phyloP scores from a whole-genome alignment of 164 flowering plant species.

The Chimonanthus salicifolius region DNA sequence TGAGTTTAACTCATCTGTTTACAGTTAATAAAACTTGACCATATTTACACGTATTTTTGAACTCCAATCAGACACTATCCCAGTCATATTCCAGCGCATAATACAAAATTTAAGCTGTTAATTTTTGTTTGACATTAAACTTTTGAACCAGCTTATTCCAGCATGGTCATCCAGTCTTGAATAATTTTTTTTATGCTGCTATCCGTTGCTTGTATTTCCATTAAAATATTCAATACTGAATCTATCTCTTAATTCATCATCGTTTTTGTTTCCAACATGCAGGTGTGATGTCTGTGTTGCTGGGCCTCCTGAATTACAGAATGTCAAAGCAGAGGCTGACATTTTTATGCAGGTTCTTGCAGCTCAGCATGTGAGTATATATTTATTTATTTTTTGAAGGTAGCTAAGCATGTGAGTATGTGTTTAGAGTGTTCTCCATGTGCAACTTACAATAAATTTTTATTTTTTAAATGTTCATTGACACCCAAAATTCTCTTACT shows the following conservation, averaged over 20 bases:
- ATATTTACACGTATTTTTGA: no score
- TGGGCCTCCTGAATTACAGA: constrained; percentile 63
- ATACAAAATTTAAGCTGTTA: background rate
- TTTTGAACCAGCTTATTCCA: background rate
- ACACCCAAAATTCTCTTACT: background rate
- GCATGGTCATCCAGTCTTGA: background rate
- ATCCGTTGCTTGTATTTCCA: no score
- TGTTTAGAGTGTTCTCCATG: background rate
- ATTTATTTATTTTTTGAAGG: constrained; percentile 1
- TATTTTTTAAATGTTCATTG: background rate
- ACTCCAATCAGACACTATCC: background rate
- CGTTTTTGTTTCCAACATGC: constrained; percentile 1
- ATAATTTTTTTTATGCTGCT: no score
- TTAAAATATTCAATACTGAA: no score
- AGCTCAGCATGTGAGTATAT: constrained; percentile 43
- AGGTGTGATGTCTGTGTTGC: constrained; percentile 84
- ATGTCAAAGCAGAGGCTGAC: constrained; percentile 58
- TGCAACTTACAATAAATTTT: background rate
- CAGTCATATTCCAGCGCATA: background rate
- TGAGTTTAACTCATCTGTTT: background rate
- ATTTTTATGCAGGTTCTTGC: constrained; percentile 49
- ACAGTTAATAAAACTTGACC: background rate
- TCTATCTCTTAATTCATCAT: no score
- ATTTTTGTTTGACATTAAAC: no score
- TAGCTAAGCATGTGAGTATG: constrained; percentile 46